Evolutionary conservation across 352 stramenopile species (phyloP).

Genomic region (Phytophthora megakarya): DNA sequence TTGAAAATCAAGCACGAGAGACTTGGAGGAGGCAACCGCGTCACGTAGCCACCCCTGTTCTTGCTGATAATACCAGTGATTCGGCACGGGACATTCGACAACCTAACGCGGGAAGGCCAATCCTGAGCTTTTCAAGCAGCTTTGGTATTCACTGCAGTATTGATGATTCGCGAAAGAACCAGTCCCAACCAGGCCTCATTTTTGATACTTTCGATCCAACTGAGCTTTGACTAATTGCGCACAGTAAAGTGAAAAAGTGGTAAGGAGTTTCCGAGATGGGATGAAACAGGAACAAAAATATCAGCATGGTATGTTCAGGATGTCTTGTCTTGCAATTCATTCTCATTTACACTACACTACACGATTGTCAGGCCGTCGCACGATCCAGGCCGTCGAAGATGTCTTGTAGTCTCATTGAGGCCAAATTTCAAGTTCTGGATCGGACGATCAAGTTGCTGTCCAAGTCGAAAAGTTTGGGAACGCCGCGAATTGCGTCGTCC

Average conservation of each 20-base stretch:
- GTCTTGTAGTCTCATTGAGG: constrained; percentile 70
- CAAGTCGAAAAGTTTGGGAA: constrained; percentile 30
- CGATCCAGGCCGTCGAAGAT: constrained; percentile 29
- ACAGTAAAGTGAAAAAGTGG: neutral
- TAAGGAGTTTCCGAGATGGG: constrained; percentile 8
- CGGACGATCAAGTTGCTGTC: constrained; percentile 52
- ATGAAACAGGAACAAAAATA: constrained; percentile 30
- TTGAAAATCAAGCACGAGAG: constrained; percentile 48
- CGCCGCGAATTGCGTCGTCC: constrained; percentile 43
- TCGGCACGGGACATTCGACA: neutral
- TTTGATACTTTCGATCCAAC: constrained; percentile 38
- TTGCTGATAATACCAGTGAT: neutral
- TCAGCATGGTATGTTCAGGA: neutral
- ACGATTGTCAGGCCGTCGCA: constrained; percentile 3
- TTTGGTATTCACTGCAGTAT: constrained; percentile 34
- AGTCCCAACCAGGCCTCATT: constrained; percentile 23
- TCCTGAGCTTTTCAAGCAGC: constrained; percentile 42
- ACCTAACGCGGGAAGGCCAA: constrained; percentile 6
- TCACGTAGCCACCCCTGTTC: neutral
- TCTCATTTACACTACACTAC: neutral
- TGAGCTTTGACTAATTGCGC: no score
- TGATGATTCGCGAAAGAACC: constrained; percentile 18
- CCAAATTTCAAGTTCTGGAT: constrained; percentile 68
- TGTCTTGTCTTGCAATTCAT: no score
- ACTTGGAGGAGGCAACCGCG: constrained; percentile 48